Evolutionary conservation across 2,329 filamentous ascomycete genomes (phyloP).

Genomic region (Ophiostoma australiae): DNA sequence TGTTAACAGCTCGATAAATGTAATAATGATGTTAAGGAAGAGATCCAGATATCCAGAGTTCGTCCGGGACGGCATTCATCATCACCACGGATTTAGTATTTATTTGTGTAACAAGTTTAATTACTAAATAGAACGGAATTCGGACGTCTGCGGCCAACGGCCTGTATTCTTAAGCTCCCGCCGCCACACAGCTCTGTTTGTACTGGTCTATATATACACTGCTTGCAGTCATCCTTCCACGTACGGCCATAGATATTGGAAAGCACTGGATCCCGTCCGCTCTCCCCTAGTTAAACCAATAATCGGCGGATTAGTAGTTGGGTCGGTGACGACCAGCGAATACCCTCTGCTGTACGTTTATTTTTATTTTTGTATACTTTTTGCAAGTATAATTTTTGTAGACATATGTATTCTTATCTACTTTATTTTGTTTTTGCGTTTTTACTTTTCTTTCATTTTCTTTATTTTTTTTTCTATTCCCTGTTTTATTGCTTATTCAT

Average conservation of each 20-base stretch:
- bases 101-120: neutral
- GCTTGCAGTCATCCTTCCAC: neutral
- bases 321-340: slow-evolving; percentile 7
- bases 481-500: no score
- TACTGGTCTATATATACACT: neutral
- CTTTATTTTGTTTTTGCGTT: no score
- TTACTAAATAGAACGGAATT: neutral
- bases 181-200: neutral
- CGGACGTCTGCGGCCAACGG: neutral
- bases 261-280: slow-evolving; percentile 7
- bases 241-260: slow-evolving; percentile 4
- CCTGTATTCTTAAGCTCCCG: no score
- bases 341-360: slow-evolving; percentile 5
- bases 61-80: neutral
- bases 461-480: no score
- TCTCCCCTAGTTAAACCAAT: slow-evolving; percentile 6
- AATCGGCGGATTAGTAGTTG: slow-evolving; percentile 5
- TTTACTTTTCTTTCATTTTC: no score
- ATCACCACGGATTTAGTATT: neutral
- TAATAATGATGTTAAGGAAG: neutral
- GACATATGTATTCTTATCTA: neutral
- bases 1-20: neutral
- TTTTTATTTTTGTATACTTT: neutral
- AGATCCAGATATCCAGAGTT: neutral
- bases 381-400: neutral